Base-by-base conservation (phyloP, 2,329 filamentous ascomycete species). In the Pseudopithomyces maydicus region DNA sequence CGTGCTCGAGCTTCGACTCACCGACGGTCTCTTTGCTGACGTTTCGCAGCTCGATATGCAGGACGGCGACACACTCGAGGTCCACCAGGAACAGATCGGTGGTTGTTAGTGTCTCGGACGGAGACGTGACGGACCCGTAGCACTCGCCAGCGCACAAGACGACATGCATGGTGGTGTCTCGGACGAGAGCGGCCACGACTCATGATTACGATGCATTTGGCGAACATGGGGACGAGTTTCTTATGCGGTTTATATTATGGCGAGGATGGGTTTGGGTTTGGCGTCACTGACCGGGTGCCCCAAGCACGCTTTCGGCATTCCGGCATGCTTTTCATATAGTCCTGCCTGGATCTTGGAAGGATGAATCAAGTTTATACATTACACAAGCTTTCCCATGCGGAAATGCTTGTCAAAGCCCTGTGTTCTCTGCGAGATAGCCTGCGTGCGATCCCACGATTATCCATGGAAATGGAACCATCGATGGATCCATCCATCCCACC, bases 11-110 rank as follows among this genome's bases (percentile, higher is more conserved):
- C n/a, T n/a, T 42, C 5, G 2, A 10, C 3, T 22, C 23, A 29
- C 8, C 8, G 8, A 8, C 26, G 8, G 15, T 6, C 11, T n/a
- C 11, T 19, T 29, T 32, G 52, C 68, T 70, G 55, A 70, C 62
- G 42, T 22, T 22, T 20, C 23, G 11, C 57, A 98, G 95, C 89
- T 98, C 54, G 95, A 98, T 61, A 99, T 99, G 95, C 82, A 88
- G 64, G 95, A 99, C 68, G 94, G 95, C 35, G 95, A 99, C 72
- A 96, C 91, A 1, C 88, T 99, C 23, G 95, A 99, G 74, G 95
- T 99, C 23, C 94, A 98, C 76, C 95, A 98, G 77, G 95, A 99
- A 77, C 95, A 99, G 80, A 95, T 98, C 60, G 95, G 95, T 58
- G 94, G 93, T 59, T 78, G 71, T 62, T 78, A 69, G 66, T 75